These are phyloP conservation scores for Phytophthora lateralis DNA, from an alignment of 352 stramenopile genomes.

Conservation along the genomic window DNA sequence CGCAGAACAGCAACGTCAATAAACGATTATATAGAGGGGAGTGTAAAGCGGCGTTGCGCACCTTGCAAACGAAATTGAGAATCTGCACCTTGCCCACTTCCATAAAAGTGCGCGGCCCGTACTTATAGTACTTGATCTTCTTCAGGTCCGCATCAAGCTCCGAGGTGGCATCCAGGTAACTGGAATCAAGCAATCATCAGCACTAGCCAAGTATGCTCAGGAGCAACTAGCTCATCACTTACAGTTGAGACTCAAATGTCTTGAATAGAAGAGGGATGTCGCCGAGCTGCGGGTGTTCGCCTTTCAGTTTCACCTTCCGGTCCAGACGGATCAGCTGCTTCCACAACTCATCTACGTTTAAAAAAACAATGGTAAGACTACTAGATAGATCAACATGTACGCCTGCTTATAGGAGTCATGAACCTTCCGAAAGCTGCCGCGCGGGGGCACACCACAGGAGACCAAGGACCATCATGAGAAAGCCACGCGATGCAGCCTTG, in stretches of 20 bases:
- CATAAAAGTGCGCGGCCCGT: constrained; percentile 63
- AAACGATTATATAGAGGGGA: neutral
- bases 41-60: constrained; percentile 24
- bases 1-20: constrained; percentile 7
- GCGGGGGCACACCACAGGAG: constrained; percentile 79
- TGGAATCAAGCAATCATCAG: constrained; percentile 15
- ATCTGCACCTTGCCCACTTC: constrained; percentile 89
- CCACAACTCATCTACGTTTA: constrained; percentile 69
- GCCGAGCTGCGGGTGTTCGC: constrained; percentile 71
- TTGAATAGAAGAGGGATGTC: constrained; percentile 78
- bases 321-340: constrained; percentile 76
- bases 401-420: neutral
- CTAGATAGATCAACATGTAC: neutral
- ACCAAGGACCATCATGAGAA: constrained; percentile 84
- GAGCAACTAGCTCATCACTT: constrained; percentile 13
- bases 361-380: constrained; percentile 8
- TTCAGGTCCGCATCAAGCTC: constrained; percentile 81
- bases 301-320: constrained; percentile 56
- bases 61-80: constrained; percentile 89
- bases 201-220: neutral
- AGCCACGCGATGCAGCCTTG: constrained; percentile 58
- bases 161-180: constrained; percentile 70
- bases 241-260: constrained; percentile 83
- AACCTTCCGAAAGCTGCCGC: constrained; percentile 76
- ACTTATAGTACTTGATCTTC: constrained; percentile 78